Conservation (phyloP, 176 grass and related monocot genomes). For the Saccharum spontaneum region DNA sequence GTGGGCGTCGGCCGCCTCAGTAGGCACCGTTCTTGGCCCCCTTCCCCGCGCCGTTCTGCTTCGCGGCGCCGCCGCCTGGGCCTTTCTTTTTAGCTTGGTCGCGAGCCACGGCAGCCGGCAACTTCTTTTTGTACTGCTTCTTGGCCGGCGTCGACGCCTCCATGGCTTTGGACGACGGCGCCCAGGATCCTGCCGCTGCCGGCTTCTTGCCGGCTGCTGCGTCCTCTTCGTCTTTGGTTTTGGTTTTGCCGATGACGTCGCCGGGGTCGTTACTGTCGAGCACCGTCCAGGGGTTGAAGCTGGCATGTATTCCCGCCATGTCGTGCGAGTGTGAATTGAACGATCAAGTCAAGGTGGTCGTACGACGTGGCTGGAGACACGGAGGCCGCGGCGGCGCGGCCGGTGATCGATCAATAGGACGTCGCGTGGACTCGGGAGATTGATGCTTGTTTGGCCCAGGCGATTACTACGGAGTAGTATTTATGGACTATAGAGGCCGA, state of each 20-base stretch:
- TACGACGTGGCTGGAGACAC: neutral
- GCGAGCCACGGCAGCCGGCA: neutral
- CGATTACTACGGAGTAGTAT: no score
- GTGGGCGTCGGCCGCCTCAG: neutral
- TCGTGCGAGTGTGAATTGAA: no score
- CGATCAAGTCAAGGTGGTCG: neutral
- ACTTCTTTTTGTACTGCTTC: constrained; percentile 20
- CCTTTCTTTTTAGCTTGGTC: neutral
- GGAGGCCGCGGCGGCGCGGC: neutral
- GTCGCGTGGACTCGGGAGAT: neutral
- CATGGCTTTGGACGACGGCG: neutral
- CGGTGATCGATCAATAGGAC: neutral
- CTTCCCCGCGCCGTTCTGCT: neutral
- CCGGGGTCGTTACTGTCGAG: constrained; percentile 16
- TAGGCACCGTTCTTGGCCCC: neutral
- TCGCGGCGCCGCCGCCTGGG: neutral
- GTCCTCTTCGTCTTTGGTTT: neutral
- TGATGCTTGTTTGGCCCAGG: neutral
- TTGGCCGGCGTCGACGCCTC: constrained; percentile 5
- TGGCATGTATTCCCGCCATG: constrained; percentile 15
- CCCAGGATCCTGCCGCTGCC: neutral
- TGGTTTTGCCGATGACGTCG: constrained; percentile 5
- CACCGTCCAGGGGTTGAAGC: constrained; percentile 14
- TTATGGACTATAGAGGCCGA: neutral
- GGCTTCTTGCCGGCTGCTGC: neutral